A percentile compares a stretch with the other conserved stretches of the same genome.
Conservation (phyloP, 352 stramenopile genomes). For the Globisporangium carolinianum region DNA sequence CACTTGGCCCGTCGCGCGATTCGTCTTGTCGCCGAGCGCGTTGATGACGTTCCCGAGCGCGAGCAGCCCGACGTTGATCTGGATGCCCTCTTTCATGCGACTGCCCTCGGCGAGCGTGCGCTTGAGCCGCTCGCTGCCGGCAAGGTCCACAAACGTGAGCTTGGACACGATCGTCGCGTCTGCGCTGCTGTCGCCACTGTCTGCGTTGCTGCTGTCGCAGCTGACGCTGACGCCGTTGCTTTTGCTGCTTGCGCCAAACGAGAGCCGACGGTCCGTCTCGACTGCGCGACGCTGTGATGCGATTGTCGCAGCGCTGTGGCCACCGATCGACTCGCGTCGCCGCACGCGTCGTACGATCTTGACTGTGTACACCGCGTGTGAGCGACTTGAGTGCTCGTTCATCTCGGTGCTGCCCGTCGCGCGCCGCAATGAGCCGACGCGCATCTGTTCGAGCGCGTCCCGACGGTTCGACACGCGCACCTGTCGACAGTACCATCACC, state of each 20-base stretch:
- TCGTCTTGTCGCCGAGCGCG: conserved; percentile 68
- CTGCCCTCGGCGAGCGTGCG: conserved; percentile 77
- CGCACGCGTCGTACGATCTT: conserved; percentile 63
- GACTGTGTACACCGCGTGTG: conserved; percentile 82
- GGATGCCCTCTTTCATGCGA: conserved; percentile 87
- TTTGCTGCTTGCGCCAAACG: not conserved
- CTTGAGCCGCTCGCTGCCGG: conserved; percentile 82
- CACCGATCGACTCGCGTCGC: conserved; percentile 15
- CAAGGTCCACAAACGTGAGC: conserved; percentile 84
- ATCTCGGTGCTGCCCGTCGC: conserved; percentile 85
- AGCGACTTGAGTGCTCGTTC: conserved; percentile 86
- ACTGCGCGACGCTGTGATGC: not conserved
- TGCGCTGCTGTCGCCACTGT: conserved; percentile 5
- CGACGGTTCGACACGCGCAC: conserved; percentile 42
- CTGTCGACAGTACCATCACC: conserved; percentile 12
- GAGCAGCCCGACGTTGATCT: conserved; percentile 83
- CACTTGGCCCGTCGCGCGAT: conserved; percentile 29
- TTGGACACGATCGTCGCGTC: conserved; percentile 62
- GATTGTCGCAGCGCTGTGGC: conserved; percentile 3
- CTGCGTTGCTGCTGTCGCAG: not conserved
- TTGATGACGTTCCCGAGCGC: conserved; percentile 87
- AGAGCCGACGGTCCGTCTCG: not conserved
- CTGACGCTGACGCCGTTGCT: not conserved
- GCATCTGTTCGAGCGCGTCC: conserved; percentile 78
- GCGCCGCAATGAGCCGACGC: conserved; percentile 54